phyloP scores from a whole-genome alignment of 306 rosid genomes.

The Cicer judaicum region DNA sequence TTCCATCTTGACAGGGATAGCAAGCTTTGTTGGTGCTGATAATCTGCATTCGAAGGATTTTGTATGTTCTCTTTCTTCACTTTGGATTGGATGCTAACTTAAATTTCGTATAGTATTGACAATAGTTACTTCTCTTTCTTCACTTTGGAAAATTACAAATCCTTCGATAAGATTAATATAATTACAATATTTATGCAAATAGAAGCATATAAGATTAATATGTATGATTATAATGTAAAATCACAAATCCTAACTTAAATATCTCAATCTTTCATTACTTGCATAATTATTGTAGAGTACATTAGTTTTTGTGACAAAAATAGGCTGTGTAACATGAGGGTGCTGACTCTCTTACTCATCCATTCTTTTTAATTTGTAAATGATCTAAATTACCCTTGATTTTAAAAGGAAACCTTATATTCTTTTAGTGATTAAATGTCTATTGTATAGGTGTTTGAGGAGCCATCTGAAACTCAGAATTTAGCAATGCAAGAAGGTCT shows the following conservation, averaged over 20 bases:
- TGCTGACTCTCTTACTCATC: background rate
- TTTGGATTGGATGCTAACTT: background rate
- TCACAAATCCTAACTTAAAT: constrained; percentile 1
- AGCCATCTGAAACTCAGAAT: constrained; percentile 65
- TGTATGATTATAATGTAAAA: background rate
- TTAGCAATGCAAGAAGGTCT: constrained; percentile 62
- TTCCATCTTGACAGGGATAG: constrained; percentile 65
- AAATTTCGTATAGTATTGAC: no score
- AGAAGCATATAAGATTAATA: constrained; percentile 10
- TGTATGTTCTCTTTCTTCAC: constrained; percentile 58
- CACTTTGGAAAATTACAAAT: no score
- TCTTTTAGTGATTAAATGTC: constrained; percentile 31
- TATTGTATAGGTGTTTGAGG: constrained; percentile 65
- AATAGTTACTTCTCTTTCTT: no score
- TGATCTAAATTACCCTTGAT: constrained; percentile 10
- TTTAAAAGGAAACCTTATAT: background rate
- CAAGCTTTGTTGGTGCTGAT: constrained; percentile 62
- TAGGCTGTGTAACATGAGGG: background rate
- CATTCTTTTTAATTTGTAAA: constrained; percentile 9
- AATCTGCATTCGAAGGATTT: constrained; percentile 58
- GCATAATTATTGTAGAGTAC: background rate
- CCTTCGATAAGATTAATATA: no score
- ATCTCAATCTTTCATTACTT: constrained; percentile 2
- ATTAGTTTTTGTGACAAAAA: constrained; percentile 4
- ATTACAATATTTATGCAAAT: background rate